These are phyloP conservation scores for Corinectria fuckeliana DNA, from an alignment of 2,329 filamentous ascomycete genomes.

Conservation along the genomic window DNA sequence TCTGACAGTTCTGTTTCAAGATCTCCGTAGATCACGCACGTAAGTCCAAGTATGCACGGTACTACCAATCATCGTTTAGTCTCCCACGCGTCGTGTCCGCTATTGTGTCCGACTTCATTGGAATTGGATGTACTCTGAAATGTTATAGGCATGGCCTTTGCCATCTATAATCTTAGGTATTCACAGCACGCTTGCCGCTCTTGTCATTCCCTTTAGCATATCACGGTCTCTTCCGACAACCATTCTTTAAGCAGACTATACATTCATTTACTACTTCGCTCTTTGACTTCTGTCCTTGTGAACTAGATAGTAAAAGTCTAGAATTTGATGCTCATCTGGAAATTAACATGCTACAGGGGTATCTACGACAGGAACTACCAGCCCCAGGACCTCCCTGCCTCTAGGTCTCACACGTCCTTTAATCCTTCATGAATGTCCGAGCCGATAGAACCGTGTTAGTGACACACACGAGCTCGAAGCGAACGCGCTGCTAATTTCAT, in stretches of 20 bases:
- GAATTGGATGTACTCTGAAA: background rate
- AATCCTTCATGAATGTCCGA: constrained; percentile 79
- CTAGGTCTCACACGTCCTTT: constrained; percentile 79
- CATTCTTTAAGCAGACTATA: background rate
- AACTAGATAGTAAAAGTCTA: constrained; percentile 40
- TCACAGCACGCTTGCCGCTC: constrained; percentile 5
- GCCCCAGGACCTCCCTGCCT: constrained; percentile 71
- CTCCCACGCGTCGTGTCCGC: no score
- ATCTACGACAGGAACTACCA: constrained; percentile 80
- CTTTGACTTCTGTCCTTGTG: constrained; percentile 55
- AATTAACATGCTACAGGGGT: constrained; percentile 53
- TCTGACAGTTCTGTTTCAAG: no score
- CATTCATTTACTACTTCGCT: background rate
- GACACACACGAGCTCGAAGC: no score
- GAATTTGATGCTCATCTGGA: constrained; percentile 45
- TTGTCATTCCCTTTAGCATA: constrained; percentile 21
- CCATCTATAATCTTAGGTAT: background rate
- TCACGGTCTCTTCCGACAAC: background rate
- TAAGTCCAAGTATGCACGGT: no score
- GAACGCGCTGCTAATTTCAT: background rate
- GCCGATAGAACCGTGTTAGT: constrained; percentile 74
- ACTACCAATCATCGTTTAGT: no score
- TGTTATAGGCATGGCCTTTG: constrained; percentile 7
- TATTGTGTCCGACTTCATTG: background rate
- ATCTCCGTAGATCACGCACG: no score